These are phyloP conservation scores for Phytopythium aichiense DNA, from an alignment of 352 stramenopile species.

Conservation along the genomic window DNA sequence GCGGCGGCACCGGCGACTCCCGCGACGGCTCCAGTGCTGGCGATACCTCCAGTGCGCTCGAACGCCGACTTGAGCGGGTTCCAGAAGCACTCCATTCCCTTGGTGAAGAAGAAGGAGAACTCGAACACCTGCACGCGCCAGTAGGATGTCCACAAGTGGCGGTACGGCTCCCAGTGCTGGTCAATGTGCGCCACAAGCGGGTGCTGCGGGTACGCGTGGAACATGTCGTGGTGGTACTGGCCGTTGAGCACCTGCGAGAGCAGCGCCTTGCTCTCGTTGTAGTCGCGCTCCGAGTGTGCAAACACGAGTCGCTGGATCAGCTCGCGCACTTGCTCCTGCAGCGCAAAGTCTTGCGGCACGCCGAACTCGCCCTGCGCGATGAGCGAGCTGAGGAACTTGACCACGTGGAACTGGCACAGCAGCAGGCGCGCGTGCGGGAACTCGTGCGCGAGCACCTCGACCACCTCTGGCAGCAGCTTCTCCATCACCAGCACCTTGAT, in stretches of 20 bases:
- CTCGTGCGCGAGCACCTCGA: constrained; percentile 50
- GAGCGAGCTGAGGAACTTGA: constrained; percentile 56
- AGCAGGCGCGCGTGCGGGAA: constrained; percentile 55
- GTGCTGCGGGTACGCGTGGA: constrained; percentile 19
- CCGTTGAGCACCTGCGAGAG: constrained; percentile 35
- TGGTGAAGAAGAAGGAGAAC: constrained; percentile 62
- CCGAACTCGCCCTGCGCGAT: constrained; percentile 38
- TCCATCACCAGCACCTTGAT: constrained; percentile 70
- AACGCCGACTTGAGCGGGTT: constrained; percentile 58
- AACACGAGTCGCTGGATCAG: constrained; percentile 64
- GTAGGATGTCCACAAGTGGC: constrained; percentile 61
- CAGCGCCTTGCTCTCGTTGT: constrained; percentile 43
- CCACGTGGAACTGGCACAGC: constrained; percentile 67
- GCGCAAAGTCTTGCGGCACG: constrained; percentile 24
- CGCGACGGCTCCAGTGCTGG: constrained; percentile 5
- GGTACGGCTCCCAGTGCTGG: constrained; percentile 54
- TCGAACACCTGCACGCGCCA: constrained; percentile 53
- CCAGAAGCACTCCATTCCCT: constrained; percentile 60
- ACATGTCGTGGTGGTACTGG: constrained; percentile 7
- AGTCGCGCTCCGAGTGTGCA: constrained; percentile 41
- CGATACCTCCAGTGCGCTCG: constrained; percentile 21
- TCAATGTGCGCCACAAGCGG: constrained; percentile 48
- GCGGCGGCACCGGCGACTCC: not conserved
- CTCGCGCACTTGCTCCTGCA: constrained; percentile 40
- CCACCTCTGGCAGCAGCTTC: constrained; percentile 44